Evolutionary conservation across 495 filamentous ascomycete species (phyloP).

Genomic region (Penicillium nucicola): DNA sequence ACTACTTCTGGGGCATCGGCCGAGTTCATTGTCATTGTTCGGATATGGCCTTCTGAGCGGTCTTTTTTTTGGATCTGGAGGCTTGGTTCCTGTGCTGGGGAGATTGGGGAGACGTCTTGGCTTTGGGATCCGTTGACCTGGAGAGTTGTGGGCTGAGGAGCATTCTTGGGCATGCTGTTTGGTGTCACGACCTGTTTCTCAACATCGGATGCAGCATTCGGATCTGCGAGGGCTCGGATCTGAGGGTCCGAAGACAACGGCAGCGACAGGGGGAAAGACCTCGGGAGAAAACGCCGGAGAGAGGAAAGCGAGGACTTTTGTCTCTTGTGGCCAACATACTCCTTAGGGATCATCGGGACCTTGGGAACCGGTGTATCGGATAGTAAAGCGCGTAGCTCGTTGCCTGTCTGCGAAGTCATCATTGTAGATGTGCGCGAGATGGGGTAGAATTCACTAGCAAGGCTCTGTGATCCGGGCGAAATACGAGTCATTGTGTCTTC

Average conservation of each 20-base stretch:
- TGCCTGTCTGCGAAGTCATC: conserved; percentile 18
- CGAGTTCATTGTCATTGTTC: conserved; percentile 39
- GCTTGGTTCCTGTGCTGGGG: neutral
- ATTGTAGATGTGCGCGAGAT: conserved; percentile 35
- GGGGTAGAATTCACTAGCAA: conserved; percentile 21
- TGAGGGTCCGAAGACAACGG: conserved; percentile 42
- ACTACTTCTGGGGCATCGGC: conserved; percentile 42
- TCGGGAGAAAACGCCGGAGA: conserved; percentile 36
- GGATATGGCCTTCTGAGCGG: conserved; percentile 10
- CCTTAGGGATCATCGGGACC: conserved; percentile 18
- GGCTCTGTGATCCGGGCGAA: conserved; percentile 24
- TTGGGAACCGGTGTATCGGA: conserved; percentile 23
- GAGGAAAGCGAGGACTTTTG: conserved; percentile 41
- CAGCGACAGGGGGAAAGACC: conserved; percentile 27
- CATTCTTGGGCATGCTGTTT: neutral
- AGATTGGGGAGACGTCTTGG: neutral
- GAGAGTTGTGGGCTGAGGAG: neutral
- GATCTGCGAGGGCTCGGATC: conserved; percentile 38
- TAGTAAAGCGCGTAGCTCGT: conserved; percentile 17
- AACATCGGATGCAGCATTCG: conserved; percentile 25
- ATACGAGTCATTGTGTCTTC: conserved; percentile 21
- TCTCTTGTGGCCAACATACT: conserved; percentile 23
- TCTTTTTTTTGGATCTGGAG: neutral
- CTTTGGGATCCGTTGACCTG: neutral
- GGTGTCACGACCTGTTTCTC: conserved; percentile 30